A percentile compares a stretch with the other conserved stretches of the same genome.
Evolutionary conservation across 1,284 basidiomycete species (phyloP).

Genomic region (Naganishia cerealis): DNA sequence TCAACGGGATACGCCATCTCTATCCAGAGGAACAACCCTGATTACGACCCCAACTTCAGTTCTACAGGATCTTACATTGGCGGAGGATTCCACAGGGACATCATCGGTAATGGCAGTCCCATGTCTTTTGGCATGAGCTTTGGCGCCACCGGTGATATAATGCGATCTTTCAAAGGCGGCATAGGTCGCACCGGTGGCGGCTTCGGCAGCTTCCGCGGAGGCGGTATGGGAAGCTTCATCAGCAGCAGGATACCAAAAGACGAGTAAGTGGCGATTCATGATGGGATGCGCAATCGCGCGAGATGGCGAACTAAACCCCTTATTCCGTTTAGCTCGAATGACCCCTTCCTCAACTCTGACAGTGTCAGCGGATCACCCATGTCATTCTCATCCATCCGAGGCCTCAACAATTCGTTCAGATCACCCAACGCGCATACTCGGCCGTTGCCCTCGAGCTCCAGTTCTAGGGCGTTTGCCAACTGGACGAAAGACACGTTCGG

Average conservation of each 20-base stretch:
- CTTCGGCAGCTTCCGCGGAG: slow-evolving; percentile 25
- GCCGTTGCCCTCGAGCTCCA: slow-evolving; percentile 17
- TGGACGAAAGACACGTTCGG: slow-evolving; percentile 28
- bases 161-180: slow-evolving; percentile 28
- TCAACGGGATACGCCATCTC: slow-evolving; percentile 26
- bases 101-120: slow-evolving; percentile 28
- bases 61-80: slow-evolving; percentile 23
- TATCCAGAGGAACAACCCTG: slow-evolving; percentile 11
- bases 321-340: slow-evolving; percentile 8
- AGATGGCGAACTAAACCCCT: background rate
- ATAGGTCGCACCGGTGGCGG: slow-evolving; percentile 11
- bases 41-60: slow-evolving; percentile 21
- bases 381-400: slow-evolving; percentile 31
- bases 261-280: slow-evolving; percentile 16
- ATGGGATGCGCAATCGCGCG: background rate
- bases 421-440: slow-evolving; percentile 26
- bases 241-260: slow-evolving; percentile 12
- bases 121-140: slow-evolving; percentile 35
- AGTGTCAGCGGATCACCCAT: slow-evolving; percentile 24
- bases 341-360: slow-evolving; percentile 29
- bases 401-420: slow-evolving; percentile 29
- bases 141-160: slow-evolving; percentile 29
- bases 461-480: slow-evolving; percentile 22
- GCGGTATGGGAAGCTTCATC: slow-evolving; percentile 26
- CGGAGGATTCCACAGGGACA: background rate